Conservation (phyloP, 768 basidiomycete species). For the Asterophora lycoperdoides region DNA sequence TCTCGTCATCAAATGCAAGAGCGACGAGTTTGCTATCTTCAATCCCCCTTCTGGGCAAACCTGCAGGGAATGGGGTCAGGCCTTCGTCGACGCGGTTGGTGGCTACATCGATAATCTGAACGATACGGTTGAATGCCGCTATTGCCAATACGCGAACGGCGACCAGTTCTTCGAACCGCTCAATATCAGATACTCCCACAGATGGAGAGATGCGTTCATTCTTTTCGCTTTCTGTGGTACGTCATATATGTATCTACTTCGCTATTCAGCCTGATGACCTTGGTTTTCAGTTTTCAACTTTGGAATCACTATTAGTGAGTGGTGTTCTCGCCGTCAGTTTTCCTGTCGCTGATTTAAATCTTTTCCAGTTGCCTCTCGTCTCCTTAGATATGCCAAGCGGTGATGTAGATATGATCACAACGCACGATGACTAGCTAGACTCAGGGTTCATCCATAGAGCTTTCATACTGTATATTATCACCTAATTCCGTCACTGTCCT, state of each 20-base stretch:
- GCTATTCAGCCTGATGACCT: background rate
- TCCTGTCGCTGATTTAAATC: slow-evolving; percentile 12
- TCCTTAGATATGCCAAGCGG: slow-evolving; percentile 68
- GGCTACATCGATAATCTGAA: slow-evolving; percentile 73
- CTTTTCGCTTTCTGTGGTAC: slow-evolving; percentile 57
- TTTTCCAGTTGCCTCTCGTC: slow-evolving; percentile 56
- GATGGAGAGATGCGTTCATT: slow-evolving; percentile 71
- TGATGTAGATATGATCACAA: slow-evolving; percentile 21
- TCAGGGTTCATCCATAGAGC: background rate
- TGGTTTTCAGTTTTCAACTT: slow-evolving; percentile 59
- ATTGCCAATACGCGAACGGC: slow-evolving; percentile 66
- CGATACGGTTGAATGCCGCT: slow-evolving; percentile 59
- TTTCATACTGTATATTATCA: background rate
- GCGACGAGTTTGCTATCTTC: slow-evolving; percentile 69
- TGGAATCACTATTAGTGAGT: slow-evolving; percentile 46
- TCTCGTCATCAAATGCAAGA: slow-evolving; percentile 56
- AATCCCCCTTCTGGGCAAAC: slow-evolving; percentile 71
- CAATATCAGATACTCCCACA: slow-evolving; percentile 55
- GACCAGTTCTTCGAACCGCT: slow-evolving; percentile 69
- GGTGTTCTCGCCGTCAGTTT: background rate
- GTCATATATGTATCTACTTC: slow-evolving; percentile 15
- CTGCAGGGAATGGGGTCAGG: slow-evolving; percentile 64
- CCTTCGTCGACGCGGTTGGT: slow-evolving; percentile 56
- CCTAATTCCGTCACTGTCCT: too few relatives aligned
- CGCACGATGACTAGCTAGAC: background rate